These are phyloP conservation scores for Domatiomyces globalis DNA, from an alignment of 2,329 filamentous ascomycete genomes.

Conservation along the genomic window DNA sequence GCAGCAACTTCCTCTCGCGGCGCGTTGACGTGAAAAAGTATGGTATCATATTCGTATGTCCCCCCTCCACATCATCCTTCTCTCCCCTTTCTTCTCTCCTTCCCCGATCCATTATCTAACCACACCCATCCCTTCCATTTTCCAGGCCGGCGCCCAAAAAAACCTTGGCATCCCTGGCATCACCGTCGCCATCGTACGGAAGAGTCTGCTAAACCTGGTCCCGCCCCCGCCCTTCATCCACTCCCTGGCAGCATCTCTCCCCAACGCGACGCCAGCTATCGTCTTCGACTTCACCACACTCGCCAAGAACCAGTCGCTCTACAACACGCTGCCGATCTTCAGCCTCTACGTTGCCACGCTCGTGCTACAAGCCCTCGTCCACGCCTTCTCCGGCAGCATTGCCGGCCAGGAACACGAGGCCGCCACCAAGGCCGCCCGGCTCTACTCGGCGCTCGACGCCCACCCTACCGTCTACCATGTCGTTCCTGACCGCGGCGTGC, in stretches of 20 bases:
- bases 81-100: background rate
- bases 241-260: constrained; percentile 51
- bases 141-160: constrained; percentile 66
- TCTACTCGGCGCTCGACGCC: constrained; percentile 66
- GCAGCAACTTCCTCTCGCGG: constrained; percentile 79
- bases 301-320: constrained; percentile 85
- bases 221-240: constrained; percentile 57
- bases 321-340: constrained; percentile 92
- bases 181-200: constrained; percentile 73
- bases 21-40: constrained; percentile 65
- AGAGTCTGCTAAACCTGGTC: constrained; percentile 56
- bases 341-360: constrained; percentile 84
- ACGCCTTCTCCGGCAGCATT: constrained; percentile 46
- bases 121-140: background rate
- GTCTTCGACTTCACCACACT: constrained; percentile 73
- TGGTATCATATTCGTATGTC: constrained; percentile 63
- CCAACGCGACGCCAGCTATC: constrained; percentile 45
- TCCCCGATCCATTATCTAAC: background rate
- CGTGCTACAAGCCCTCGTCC: constrained; percentile 64
- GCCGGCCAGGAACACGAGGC: constrained; percentile 62
- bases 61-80: background rate
- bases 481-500: constrained; percentile 58
- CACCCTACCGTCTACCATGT: constrained; percentile 57
- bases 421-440: constrained; percentile 56
- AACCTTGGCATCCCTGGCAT: constrained; percentile 79